Percentiles rank a stretch among this genome's conserved stretches.
phyloP scores from a whole-genome alignment of 257 asterid species.

The Misopates orontium region DNA sequence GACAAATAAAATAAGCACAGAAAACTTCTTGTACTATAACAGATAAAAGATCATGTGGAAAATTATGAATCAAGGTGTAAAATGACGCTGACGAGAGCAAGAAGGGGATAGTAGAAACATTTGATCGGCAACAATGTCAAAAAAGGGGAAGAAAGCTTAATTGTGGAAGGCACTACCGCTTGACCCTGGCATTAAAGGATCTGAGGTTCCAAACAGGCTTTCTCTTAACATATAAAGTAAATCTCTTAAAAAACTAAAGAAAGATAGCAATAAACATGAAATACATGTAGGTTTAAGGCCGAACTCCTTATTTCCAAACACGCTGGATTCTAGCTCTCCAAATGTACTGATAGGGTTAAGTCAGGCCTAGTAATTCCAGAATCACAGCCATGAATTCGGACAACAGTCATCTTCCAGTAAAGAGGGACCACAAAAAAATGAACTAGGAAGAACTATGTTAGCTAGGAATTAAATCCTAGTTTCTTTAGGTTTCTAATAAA shows the following conservation, averaged over 20 bases:
- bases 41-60: too few relatives aligned
- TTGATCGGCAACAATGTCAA: background rate
- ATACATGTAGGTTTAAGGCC: background rate
- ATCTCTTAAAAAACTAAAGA: background rate
- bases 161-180: background rate
- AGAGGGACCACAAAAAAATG: background rate
- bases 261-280: background rate
- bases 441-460: too few relatives aligned
- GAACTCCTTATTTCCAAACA: background rate
- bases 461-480: too few relatives aligned
- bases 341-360: background rate
- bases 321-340: background rate
- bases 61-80: too few relatives aligned
- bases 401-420: background rate
- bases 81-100: background rate
- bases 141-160: background rate
- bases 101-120: background rate
- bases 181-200: background rate
- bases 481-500: too few relatives aligned
- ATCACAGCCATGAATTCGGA: too few relatives aligned
- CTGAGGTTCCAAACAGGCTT: conserved; percentile 13
- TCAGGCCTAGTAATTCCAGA: too few relatives aligned
- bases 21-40: background rate
- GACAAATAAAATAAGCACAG: background rate
- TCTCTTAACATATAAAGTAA: background rate